Evolutionary conservation across 306 rosid genomes (phyloP).

Genomic region (Vicia villosa): DNA sequence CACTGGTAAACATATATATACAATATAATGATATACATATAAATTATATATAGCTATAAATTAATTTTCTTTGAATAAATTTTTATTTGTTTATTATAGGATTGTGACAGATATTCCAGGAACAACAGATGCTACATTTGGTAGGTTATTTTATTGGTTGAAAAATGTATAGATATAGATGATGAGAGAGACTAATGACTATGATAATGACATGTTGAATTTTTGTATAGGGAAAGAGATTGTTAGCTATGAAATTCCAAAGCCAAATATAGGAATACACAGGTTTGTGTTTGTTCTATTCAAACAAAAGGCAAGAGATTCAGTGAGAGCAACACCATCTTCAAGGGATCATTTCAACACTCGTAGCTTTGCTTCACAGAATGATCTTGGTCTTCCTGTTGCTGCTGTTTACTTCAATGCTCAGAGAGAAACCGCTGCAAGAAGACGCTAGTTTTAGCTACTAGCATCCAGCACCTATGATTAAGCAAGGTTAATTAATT

Average conservation of each 20-base stretch:
- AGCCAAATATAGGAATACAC: slow-evolving; percentile 90
- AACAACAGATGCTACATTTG: slow-evolving; percentile 93
- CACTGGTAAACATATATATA: slow-evolving; percentile 60
- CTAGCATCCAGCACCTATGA: not conserved
- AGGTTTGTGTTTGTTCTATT: slow-evolving; percentile 94
- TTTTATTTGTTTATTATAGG: slow-evolving; percentile 50
- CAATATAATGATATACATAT: not conserved
- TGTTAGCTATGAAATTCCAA: slow-evolving; percentile 88
- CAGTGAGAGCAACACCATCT: slow-evolving; percentile 56
- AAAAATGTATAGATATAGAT: not conserved
- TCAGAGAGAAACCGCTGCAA: slow-evolving; percentile 85
- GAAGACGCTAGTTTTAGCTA: slow-evolving; percentile 59
- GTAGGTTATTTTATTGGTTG: slow-evolving; percentile 49
- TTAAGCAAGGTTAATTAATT: too few relatives aligned
- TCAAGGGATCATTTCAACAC: slow-evolving; percentile 81
- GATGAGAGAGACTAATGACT: not conserved
- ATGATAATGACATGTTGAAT: not conserved
- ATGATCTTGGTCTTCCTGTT: slow-evolving; percentile 81
- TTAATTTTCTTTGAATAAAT: not conserved
- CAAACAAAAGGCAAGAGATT: slow-evolving; percentile 71
- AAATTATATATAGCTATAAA: not conserved
- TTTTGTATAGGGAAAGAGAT: slow-evolving; percentile 57
- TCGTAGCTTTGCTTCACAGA: slow-evolving; percentile 65
- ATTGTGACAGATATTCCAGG: slow-evolving; percentile 97
- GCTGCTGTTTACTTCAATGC: slow-evolving; percentile 97